These are phyloP conservation scores for Calocera viscosa DNA, from an alignment of 768 basidiomycete species.

Conservation along the genomic window DNA sequence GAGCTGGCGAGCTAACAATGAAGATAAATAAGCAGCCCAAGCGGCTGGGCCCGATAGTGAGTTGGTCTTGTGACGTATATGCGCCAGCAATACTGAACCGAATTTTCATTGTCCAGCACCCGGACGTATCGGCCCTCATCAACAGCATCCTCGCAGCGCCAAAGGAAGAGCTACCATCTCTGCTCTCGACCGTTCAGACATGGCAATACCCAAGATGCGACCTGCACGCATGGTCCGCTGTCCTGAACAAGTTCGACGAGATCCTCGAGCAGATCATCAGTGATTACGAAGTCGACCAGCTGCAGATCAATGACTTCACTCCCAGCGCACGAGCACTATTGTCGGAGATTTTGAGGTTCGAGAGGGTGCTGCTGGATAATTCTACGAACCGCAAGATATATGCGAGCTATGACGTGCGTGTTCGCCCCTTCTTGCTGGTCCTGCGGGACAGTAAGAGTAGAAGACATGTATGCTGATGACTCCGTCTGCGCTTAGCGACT, in stretches of 20 bases:
- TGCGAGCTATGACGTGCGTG: constrained; percentile 89
- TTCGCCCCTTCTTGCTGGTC: constrained; percentile 11
- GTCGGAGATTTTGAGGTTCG: constrained; percentile 74
- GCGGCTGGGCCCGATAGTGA: constrained; percentile 9
- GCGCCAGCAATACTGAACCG: background rate
- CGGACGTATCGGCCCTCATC: constrained; percentile 72
- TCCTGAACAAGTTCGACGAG: constrained; percentile 88
- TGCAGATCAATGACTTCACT: constrained; percentile 70
- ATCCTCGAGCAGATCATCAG: constrained; percentile 72
- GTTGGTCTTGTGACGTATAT: background rate
- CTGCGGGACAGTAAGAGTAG: constrained; percentile 4
- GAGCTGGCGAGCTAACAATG: constrained; percentile 19
- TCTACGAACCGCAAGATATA: constrained; percentile 96
- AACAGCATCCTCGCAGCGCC: constrained; percentile 50
- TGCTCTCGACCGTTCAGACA: constrained; percentile 53
- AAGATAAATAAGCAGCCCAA: constrained; percentile 24
- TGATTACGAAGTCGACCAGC: constrained; percentile 73
- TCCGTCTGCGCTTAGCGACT: constrained; percentile 48
- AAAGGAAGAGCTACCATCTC: constrained; percentile 56
- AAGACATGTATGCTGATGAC: constrained; percentile 9
- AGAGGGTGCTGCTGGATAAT: constrained; percentile 84
- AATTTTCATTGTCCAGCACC: constrained; percentile 38
- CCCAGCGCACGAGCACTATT: constrained; percentile 60
- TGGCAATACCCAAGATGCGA: constrained; percentile 98
- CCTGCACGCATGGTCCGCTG: constrained; percentile 90